Base-by-base conservation (phyloP, 208 protist genomes). In the Strigomonas culicis region DNA sequence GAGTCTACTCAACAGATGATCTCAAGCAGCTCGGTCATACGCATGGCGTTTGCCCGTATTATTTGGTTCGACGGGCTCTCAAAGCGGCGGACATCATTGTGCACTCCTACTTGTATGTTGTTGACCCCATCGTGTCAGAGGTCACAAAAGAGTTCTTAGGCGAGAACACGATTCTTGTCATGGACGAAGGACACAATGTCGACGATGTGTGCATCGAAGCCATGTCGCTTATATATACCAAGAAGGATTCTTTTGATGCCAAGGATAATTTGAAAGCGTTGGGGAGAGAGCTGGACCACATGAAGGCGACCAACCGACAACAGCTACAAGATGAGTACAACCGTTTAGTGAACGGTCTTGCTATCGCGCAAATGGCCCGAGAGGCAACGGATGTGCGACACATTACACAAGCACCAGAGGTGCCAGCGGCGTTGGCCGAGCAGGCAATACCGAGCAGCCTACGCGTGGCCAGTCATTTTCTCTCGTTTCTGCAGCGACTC, bases 101-200 rank as follows among this genome's bases (percentile, higher is more conserved):
- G 55, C 98, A 99, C 66, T 99, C 94, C 43, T 99, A 99, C 74
- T 83, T 98, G 39, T 99, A 99, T 81, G 90, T 99, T 61, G 84
- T 99, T 11, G 98, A 99, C 69, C 98, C 98, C 6, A 97, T 99
- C 67, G 98, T 99, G 44, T 80, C 96, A 4, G 86, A 92, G 19
- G 79, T 98, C 7, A 94, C 98, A 0, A 93, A 94, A 1, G 88
- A 88, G 67, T 86, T 91, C 30, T 73, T 98, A 43, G 82, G 90
- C 36, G 93, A 91, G 52, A 96, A 99, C 63, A 98, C 86, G 11
- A 98, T 99, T 57, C 90, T 99, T 8, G 95, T 99, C 3, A 99
- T 99, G 85, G 98, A 99, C 72, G 98, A 99, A 77, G 99, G 98
- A 3, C 99, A 99, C 80, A 99, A 99, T 75, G 99, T 99, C 44